These are phyloP conservation scores for Boletus subcaerulescens DNA, from an alignment of 768 basidiomycete genomes.

Conservation along the genomic window DNA sequence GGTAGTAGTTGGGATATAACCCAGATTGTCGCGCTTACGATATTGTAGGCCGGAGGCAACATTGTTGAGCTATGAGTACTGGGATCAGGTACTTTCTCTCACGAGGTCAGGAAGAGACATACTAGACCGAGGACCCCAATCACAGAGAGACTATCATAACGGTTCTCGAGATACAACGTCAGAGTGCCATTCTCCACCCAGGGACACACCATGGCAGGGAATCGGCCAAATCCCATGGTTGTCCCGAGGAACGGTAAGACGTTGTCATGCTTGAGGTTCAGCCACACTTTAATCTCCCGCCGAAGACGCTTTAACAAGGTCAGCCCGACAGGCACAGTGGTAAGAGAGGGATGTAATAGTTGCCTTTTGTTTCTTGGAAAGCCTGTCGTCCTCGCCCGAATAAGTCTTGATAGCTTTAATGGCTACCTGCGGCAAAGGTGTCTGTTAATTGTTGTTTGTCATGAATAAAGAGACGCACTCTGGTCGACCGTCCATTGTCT, in stretches of 20 bases:
- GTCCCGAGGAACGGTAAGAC: no score
- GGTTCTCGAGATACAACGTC: conserved; percentile 17
- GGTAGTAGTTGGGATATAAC: no score
- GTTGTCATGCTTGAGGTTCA: no score
- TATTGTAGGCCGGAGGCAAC: neutral
- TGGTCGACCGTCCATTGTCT: no score
- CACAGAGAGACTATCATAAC: neutral
- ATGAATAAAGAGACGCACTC: no score
- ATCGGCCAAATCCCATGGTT: no score
- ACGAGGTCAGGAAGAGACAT: neutral
- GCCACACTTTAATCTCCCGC: no score
- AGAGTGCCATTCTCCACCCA: no score
- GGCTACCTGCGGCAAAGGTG: neutral
- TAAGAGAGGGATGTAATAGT: neutral
- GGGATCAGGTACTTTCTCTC: neutral
- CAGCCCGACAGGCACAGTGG: neutral
- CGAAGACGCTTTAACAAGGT: conserved; percentile 22
- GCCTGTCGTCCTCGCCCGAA: neutral
- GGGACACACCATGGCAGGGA: no score
- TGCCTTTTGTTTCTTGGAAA: neutral
- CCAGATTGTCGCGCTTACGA: no score
- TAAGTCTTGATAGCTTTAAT: neutral
- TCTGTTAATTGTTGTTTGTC: neutral
- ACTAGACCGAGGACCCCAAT: neutral
- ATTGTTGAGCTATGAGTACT: conserved; percentile 5